A percentile compares a stretch with the other conserved stretches of the same genome.
phyloP scores from a whole-genome alignment of 139 green algal species.

The Nannochloris sp. region DNA sequence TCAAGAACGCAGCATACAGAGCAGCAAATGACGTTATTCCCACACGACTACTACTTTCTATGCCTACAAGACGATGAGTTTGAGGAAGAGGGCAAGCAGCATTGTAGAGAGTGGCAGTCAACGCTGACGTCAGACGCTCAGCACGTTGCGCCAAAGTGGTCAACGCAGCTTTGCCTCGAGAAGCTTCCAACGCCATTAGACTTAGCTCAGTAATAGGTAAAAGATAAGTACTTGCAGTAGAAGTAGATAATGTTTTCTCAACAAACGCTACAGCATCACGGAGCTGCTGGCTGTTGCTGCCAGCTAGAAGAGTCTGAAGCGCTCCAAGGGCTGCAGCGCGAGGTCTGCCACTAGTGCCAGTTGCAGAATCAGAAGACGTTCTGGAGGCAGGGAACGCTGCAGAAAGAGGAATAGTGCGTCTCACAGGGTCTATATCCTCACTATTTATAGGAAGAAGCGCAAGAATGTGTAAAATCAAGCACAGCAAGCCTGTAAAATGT shows the following conservation, averaged over 20 bases:
- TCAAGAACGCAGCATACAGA: not conserved
- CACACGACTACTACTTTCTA: no score
- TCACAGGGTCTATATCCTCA: not conserved
- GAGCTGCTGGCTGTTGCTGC: slow-evolving; percentile 25
- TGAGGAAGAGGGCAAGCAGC: not conserved
- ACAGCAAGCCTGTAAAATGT: slow-evolving; percentile 7
- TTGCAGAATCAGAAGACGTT: no score
- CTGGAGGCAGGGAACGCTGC: slow-evolving; percentile 21
- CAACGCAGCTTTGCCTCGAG: not conserved
- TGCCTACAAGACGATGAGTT: not conserved
- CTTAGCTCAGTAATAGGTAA: slow-evolving; percentile 15
- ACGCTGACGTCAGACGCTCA: not conserved
- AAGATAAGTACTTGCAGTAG: not conserved
- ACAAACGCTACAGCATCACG: slow-evolving; percentile 6
- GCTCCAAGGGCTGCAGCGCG: slow-evolving; percentile 1
- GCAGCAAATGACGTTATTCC: no score
- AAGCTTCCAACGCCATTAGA: slow-evolving; percentile 16
- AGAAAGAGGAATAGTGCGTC: slow-evolving; percentile 10
- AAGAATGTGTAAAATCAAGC: slow-evolving; percentile 10
- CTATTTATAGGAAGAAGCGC: not conserved
- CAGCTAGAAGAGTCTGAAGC: slow-evolving; percentile 6
- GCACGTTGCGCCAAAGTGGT: not conserved
- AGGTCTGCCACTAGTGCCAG: not conserved
- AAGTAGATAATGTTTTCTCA: slow-evolving; percentile 1
- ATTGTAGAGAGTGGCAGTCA: not conserved